Evolutionary conservation across 805 yeast species (phyloP).

Genomic region (Yamadazyma akitaensis): DNA sequence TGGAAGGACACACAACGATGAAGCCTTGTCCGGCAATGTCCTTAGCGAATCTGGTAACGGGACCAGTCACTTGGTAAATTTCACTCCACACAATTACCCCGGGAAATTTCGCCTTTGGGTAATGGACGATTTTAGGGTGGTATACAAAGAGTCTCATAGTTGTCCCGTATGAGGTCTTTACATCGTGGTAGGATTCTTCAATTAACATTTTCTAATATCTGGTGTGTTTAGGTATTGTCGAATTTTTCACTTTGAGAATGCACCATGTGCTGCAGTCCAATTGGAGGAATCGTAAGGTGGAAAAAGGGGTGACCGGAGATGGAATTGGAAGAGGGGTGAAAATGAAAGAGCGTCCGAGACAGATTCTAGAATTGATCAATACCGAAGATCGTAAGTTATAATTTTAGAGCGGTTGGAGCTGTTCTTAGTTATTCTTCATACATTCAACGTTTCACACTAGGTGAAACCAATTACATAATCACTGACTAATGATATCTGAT

Average conservation of each 20-base stretch:
- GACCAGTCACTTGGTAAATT: conserved; percentile 80
- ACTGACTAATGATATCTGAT: neutral
- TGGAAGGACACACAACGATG: conserved; percentile 75
- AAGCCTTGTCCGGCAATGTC: conserved; percentile 78
- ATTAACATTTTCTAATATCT: conserved; percentile 50
- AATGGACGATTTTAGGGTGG: conserved; percentile 67
- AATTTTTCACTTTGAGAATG: neutral
- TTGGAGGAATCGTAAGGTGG: no score
- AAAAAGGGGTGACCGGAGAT: no score
- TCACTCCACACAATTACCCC: conserved; percentile 78
- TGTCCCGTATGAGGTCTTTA: conserved; percentile 62
- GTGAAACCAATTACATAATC: neutral
- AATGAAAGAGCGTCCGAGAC: neutral
- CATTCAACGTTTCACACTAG: neutral
- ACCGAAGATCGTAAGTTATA: no score
- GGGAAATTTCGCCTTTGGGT: conserved; percentile 78
- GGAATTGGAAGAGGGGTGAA: neutral
- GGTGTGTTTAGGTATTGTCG: neutral
- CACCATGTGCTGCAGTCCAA: neutral
- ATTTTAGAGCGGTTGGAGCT: no score
- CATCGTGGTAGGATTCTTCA: conserved; percentile 62
- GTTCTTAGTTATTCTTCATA: no score
- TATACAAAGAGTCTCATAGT: conserved; percentile 62
- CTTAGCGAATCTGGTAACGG: conserved; percentile 74
- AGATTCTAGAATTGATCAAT: no score